A percentile compares a stretch with the other conserved stretches of the same genome.
Conservation (phyloP, 345 rosid species). For the Corchorus capsularis region DNA sequence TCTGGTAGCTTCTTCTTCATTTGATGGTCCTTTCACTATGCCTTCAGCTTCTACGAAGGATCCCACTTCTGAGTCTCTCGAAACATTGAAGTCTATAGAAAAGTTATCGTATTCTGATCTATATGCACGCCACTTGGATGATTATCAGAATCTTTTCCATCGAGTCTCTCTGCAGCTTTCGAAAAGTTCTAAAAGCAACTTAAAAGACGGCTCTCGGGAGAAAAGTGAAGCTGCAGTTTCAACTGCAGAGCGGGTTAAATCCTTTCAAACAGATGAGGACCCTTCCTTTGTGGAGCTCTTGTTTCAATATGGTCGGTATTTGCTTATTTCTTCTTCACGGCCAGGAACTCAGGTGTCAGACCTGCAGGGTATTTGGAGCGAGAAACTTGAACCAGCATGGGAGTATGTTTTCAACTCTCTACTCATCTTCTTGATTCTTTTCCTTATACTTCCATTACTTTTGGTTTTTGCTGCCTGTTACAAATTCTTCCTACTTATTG, state of each 20-base stretch:
- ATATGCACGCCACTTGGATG: slow-evolving; percentile 62
- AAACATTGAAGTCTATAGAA: slow-evolving; percentile 44
- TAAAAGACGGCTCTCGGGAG: slow-evolving; percentile 14
- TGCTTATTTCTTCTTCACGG: slow-evolving; percentile 85
- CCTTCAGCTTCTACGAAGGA: slow-evolving; percentile 73
- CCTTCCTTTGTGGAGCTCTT: slow-evolving; percentile 86
- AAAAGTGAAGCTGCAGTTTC: slow-evolving; percentile 36
- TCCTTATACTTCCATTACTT: neutral
- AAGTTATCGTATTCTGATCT: slow-evolving; percentile 66
- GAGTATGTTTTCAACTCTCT: slow-evolving; percentile 59
- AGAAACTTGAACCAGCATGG: slow-evolving; percentile 77
- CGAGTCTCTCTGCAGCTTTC: slow-evolving; percentile 71
- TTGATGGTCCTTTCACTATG: slow-evolving; percentile 74
- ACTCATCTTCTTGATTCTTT: neutral
- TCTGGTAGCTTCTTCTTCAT: slow-evolving; percentile 72
- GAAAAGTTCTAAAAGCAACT: slow-evolving; percentile 40
- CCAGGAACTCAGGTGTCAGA: slow-evolving; percentile 94
- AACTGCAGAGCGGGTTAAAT: slow-evolving; percentile 75
- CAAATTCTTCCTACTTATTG: neutral
- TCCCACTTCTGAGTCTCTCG: slow-evolving; percentile 54
- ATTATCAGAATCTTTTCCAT: slow-evolving; percentile 76
- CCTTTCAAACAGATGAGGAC: slow-evolving; percentile 76
- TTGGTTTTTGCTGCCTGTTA: neutral
- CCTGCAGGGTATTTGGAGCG: slow-evolving; percentile 95
- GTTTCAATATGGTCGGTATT: slow-evolving; percentile 83